Evolutionary conservation across 176 grass and related monocot genomes (phyloP), one percentile per base, ranked within the genome.

Genomic region (Aegilops tauschii): DNA sequence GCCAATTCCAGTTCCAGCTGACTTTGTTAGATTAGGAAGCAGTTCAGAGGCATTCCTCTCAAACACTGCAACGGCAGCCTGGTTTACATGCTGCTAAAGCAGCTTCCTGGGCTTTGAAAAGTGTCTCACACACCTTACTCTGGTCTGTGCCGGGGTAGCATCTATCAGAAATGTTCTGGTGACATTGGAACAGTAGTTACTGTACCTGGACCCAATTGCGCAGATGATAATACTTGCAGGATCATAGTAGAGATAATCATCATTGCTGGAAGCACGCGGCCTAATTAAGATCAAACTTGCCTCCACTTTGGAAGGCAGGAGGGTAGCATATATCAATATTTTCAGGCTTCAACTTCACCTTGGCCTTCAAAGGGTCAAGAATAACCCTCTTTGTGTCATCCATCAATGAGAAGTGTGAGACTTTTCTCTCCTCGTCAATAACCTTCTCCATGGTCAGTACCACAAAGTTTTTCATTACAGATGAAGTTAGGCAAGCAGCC

Each of bases 241-340:
- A 83, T 95, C 93, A 89, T 98, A 98, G 69, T 91, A 95, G n/a
- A 95, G 78, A 88, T 91, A 44, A 18, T 95, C 92, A 61, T 98
- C 91, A n/a, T 98, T 98, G 84, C 96, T 98, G n/a, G 90, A 89
- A 12, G 93, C 93, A 61, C 92, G 86, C 75, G 96, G 92, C 74
- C 81, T 25, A 25, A 25, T 25, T 90, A 25, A 98, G 90, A 87
- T 98, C 96, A 81, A 95, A 95, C 89, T 95, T 93, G 3, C 96
- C 92, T 32, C 96, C 96, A 72, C 93, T 94, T 83, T 98, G 90
- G 84, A 98, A 98, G 45, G 96, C 90, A 56, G 93, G 96, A 82
- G 93, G 93, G 66, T 96, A 96, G 69, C 96, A 98, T 85, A 98
- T 98, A 50, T 95, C 96, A 88, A 98, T 90, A 85, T 98, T 95